Evolutionary conservation across 805 yeast species (phyloP).

Genomic region (Teunomyces tritomae): DNA sequence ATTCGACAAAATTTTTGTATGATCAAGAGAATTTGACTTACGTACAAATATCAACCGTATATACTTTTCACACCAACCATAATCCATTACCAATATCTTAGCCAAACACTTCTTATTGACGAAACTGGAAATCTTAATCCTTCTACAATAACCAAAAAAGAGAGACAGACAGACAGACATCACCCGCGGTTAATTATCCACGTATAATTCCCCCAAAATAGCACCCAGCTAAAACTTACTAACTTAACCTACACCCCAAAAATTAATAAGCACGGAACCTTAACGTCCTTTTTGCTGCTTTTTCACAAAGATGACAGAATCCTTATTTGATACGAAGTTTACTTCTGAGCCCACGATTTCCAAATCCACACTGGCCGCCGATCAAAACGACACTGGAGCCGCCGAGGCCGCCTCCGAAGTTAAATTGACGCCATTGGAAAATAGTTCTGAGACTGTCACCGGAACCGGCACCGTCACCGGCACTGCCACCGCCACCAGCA

Average conservation of each 20-base stretch:
- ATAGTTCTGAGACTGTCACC: not conserved
- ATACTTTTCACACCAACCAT: not conserved
- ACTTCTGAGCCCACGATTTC: slow-evolving; percentile 13
- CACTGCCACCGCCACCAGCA: no score
- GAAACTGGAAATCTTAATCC: not conserved
- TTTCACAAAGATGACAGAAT: slow-evolving; percentile 24
- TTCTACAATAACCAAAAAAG: not conserved
- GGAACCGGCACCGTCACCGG: no score
- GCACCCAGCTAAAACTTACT: no score
- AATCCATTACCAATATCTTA: not conserved
- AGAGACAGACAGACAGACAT: no score
- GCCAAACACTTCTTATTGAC: not conserved
- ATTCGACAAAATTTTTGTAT: slow-evolving; percentile 4
- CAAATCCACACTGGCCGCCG: not conserved
- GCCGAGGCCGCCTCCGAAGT: not conserved
- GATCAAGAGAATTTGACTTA: not conserved
- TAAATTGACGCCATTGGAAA: not conserved
- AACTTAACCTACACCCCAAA: no score
- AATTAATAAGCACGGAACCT: no score
- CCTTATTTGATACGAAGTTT: slow-evolving; percentile 34
- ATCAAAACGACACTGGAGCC: not conserved
- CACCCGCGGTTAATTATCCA: not conserved
- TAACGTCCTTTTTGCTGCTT: no score
- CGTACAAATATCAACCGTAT: not conserved
- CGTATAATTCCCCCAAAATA: not conserved